Base-by-base conservation (phyloP, 2,329 filamentous ascomycete species). In the Curvularia sp. region DNA sequence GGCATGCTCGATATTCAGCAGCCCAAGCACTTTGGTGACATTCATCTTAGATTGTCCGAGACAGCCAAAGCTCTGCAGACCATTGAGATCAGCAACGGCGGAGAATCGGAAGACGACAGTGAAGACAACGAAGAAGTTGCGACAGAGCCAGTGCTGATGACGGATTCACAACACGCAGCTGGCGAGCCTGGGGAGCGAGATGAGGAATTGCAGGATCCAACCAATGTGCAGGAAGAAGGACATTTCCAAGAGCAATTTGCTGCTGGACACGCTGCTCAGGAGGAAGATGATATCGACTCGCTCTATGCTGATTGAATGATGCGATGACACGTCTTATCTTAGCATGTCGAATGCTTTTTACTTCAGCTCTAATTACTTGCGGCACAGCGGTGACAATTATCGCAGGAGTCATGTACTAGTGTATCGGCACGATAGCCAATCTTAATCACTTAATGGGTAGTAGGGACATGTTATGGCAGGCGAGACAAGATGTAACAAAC, bases 1-100 rank as follows among this genome's bases (percentile, higher is more conserved):
- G 83, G 83, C 1, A 74, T 84, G 54, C 78, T 94, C 43, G 73
- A 78, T 18, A 86, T 93, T 5, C 77, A 83, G 60, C 92, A 96
- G 76, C 76, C 75, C 3, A 73, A 78, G 34, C 66, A 70, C 0
- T 82, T 80, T 53, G 77, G 75, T 7, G 74, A 80, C 15, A 80
- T 80, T 43, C 56, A 60, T 30, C 27, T 76, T 15, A 64, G 60
- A 21, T 60, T 74, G 21, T 70, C 70, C 1, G 57, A 66, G 46
- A 66, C 67, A 41, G 65, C 63, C 1, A 70, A 61, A 27, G 59
- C 47, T 13, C 52, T 61, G 38, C 66, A 68, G 21, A 47, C 52
- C n/a, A 46, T 62, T 18, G 65, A 59, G 8, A 54, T 64, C 19
- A 54, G 59, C 12, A 54, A 60, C 18, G 50, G 41, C 10, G 53